Evolutionary conservation across 2,329 filamentous ascomycete species (phyloP).

Genomic region (Pseudogymnoascus pannorum): DNA sequence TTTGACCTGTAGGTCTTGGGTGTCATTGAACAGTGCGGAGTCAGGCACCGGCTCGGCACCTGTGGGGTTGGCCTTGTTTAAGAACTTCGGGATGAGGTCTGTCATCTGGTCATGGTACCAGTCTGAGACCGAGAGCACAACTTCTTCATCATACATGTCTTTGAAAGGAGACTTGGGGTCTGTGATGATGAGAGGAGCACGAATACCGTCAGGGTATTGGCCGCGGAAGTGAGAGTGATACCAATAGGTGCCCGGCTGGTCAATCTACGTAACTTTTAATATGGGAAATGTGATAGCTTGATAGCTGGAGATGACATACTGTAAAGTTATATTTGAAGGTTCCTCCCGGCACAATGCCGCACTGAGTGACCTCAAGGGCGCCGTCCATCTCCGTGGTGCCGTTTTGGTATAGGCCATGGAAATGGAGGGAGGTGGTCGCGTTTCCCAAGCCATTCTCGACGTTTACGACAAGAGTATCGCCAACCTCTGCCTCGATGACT

Average conservation of each 20-base stretch:
- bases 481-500: constrained; percentile 52
- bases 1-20: constrained; percentile 48
- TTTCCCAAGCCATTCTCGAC: constrained; percentile 54
- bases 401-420: constrained; percentile 65
- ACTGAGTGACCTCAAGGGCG: constrained; percentile 58
- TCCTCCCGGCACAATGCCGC: constrained; percentile 54
- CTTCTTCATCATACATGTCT: constrained; percentile 43
- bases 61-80: constrained; percentile 40
- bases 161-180: constrained; percentile 43
- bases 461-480: constrained; percentile 54
- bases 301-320: constrained; percentile 32
- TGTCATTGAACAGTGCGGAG: constrained; percentile 52
- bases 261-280: constrained; percentile 28
- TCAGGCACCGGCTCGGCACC: constrained; percentile 49
- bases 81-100: constrained; percentile 38
- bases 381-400: constrained; percentile 67
- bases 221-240: constrained; percentile 54
- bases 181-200: constrained; percentile 48
- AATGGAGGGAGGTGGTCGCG: constrained; percentile 57
- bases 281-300: constrained; percentile 2
- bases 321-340: constrained; percentile 65
- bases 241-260: constrained; percentile 71
- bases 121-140: constrained; percentile 50
- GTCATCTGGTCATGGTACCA: constrained; percentile 55
- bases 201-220: constrained; percentile 53